Base-by-base conservation (phyloP, 1,139 yeast species). In the Sugiyamaella japonica region DNA sequence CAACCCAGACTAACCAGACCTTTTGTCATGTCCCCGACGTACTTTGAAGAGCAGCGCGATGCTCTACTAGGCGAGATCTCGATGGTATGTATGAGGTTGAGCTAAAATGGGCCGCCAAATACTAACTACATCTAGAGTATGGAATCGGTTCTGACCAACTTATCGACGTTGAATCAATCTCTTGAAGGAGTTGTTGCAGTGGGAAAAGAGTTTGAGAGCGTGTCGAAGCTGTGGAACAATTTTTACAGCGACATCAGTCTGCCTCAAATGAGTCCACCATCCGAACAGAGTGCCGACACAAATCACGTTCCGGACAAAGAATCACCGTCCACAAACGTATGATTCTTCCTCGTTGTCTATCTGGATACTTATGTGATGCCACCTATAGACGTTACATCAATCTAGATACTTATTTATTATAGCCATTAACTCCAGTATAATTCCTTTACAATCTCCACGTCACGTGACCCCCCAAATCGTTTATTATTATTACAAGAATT, bases 171-270 rank as follows among this genome's bases (percentile, higher is more conserved):
- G 48, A 81, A 80, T 61, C 72, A 81, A 46, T 76, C 83, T 0
- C 63, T 81, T 44, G 82, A 79, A 57, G 78, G 76, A 25, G 75
- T 79, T 1, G 73, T 78, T 15, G 80, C 80, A 1, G 82, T 81
- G 6, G 84, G 84, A 1, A 76, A 76, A 59, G 84, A 80, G 58
- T 80, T 81, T 57, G 81, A 80, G 52, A 71, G 74, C 32, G 81
- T 80, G 12, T 72, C 83, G 1, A 69, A 69, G 20, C 67, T 80
- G 32, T 81, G 85, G 85, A 71, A 73, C 47, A 73, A 72, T 38
- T 79, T 80, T 59, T 79, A 80, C 59, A 75, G 76, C 56, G 78
- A 78, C 4, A 48, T 57, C n/a, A 51, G 56, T 39, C 45, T 32
- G 8, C 50, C 53, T 10, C 49, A 43, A n/a, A 45, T 36, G 36